Base-by-base conservation (phyloP, 2,329 filamentous ascomycete species). In the Hypoxylon sp. region DNA sequence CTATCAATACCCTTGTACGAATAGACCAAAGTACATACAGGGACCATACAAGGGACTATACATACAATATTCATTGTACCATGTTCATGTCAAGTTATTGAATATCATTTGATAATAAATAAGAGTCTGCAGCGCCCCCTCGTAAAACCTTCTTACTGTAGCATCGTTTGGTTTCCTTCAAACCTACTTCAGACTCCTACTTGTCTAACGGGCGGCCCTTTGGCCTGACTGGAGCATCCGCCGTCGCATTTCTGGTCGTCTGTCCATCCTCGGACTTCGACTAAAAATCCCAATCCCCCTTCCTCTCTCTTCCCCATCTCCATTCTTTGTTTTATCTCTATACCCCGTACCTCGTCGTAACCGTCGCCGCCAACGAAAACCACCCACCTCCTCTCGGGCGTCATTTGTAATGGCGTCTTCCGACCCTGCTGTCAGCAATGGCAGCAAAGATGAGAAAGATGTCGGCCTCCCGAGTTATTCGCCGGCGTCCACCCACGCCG, bases 391-490 rank as follows among this genome's bases (percentile, higher is more conserved):
- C 2, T 9, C 29, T 31, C 8, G 2, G 2, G 11, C 50, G 14
- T n/a, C 66, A 37, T 55, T 59, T n/a, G 53, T 56, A 64, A 77
- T 74, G 72, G 73, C 72, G 56, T 71, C 68, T 39, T 63, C 62
- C 65, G 73, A 73, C 33, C 61, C 55, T 42, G 61, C 66, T 63
- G 67, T 55, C 65, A 73, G 70, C 47, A 67, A 63, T 61, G 71
- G 68, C 64, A 72, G 72, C 63, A 72, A 70, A 58, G 73, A 77
- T 52, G 76, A 78, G 73, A 79, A 79, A 66, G 73, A 78, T 61
- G 61, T 70, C 35, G 70, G 67, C 64, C 65, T 72, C 39, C 74
- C 75, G 54, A 70, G 69, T 51, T 77, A 76, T 56, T 62, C 68
- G 44, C 62, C 65, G 14, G 44, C 44, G 22, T 22, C 53, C 14